Conservation (phyloP, 2,329 filamentous ascomycete species). For the Fusarium bulbicola region DNA sequence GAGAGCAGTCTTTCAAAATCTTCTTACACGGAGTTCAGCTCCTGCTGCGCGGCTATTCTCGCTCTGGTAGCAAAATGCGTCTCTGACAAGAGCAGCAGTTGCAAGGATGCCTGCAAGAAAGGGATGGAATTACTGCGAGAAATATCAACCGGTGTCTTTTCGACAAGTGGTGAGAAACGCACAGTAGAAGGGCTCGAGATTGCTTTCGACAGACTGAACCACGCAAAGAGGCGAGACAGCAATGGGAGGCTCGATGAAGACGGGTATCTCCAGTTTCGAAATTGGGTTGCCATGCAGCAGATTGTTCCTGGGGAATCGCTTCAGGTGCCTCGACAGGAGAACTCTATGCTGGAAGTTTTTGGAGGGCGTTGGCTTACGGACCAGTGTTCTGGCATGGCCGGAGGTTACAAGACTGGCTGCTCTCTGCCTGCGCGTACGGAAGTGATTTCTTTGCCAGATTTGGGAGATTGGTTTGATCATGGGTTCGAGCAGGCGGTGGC, state of each 20-base stretch:
- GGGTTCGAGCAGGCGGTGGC: not conserved
- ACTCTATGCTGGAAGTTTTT: not conserved
- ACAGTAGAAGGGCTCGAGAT: conserved; percentile 18
- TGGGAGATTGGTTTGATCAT: conserved; percentile 25
- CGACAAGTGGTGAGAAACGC: conserved; percentile 18
- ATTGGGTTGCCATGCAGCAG: conserved; percentile 35
- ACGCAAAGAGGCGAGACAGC: not conserved
- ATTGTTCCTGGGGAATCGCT: conserved; percentile 21
- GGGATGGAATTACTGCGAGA: conserved; percentile 22
- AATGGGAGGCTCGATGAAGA: not conserved
- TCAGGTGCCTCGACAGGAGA: conserved; percentile 7
- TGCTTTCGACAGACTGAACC: conserved; percentile 9
- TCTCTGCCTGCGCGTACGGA: conserved; percentile 8
- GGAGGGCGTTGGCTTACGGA: not conserved
- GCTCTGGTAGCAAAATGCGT: conserved; percentile 18
- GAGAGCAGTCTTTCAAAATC: conserved; percentile 28
- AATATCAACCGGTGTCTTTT: conserved; percentile 21
- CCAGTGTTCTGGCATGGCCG: conserved; percentile 6
- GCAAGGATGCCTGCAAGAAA: conserved; percentile 5
- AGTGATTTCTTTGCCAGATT: conserved; percentile 8
- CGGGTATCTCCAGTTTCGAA: conserved; percentile 34
- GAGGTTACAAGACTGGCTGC: not conserved
- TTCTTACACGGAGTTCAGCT: conserved; percentile 35
- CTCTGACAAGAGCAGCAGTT: not conserved
- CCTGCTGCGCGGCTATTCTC: conserved; percentile 31